Evolutionary conservation across 2,329 filamentous ascomycete species (phyloP), one percentile per base, ranked within the genome.

Genomic region (Diaporthe capsici): DNA sequence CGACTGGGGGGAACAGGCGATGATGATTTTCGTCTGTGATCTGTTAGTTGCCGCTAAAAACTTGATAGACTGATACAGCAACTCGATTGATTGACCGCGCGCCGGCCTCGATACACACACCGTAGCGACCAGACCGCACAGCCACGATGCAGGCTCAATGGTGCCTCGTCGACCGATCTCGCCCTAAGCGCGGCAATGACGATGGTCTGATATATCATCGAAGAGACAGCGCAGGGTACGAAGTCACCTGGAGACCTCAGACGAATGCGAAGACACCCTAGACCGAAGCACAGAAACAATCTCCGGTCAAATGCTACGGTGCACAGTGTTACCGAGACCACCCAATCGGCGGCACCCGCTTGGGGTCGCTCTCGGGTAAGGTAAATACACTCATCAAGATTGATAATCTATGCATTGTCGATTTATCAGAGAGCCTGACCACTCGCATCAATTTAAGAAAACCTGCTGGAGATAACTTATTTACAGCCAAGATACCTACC

Each of bases 261-360:
- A 20, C 17, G 34, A n/a, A 28, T 39, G 34, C 13, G 65, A 55
- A 55, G 31, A 47, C 12, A 13, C 13, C 15, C 53, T 25, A 6
- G 9, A 22, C n/a, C n/a, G 34, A 17, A 37, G 34, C 65, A 70
- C 47, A 70, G 25, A 15, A 37, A 42, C 65, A 70, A 70, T 70
- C n/a, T 70, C 65, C 65, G 49, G 65, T 55, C 49, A 17, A 15
- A 51, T 70, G 49, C 37, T 20, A 70, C 65, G 49, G 49, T 51
- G 31, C 25, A 55, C 47, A 39, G 47, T 55, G 37, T 31, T 2
- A 42, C 34, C 17, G 47, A 55, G 49, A 39, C 37, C 34, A 51
- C 31, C 63, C 44, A 49, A 67, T 37, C 15, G 39, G 13, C n/a
- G 13, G 60, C n/a, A 12, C 34, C 34, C n/a, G 34, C n/a, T 3